phyloP scores from a whole-genome alignment of 805 yeast genomes.

The Candida boleticola region DNA sequence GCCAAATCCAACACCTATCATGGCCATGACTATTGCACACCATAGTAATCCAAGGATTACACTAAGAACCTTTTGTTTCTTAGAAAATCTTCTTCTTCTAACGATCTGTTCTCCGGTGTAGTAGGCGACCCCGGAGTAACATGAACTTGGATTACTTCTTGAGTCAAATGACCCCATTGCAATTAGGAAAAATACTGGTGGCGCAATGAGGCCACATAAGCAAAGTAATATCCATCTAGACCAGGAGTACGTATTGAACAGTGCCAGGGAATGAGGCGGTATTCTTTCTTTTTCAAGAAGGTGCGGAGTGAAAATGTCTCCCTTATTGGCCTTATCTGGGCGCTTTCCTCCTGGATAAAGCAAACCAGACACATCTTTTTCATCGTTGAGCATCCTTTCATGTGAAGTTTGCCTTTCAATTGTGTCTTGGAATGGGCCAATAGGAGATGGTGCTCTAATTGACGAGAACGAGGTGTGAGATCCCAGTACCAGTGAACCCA shows the following conservation, averaged over 20 bases:
- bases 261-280: background rate
- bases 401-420: constrained; percentile 13
- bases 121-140: constrained; percentile 16
- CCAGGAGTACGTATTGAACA: constrained; percentile 7
- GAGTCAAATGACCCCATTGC: constrained; percentile 36
- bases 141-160: constrained; percentile 16
- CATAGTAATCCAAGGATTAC: constrained; percentile 31
- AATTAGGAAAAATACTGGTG: constrained; percentile 38
- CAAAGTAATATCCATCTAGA: constrained; percentile 23
- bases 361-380: background rate
- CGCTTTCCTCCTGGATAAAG: background rate
- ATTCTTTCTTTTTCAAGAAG: background rate
- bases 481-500: background rate
- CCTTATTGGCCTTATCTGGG: background rate
- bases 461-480: constrained; percentile 3
- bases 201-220: constrained; percentile 31
- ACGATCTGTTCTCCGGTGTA: background rate
- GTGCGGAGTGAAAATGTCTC: constrained; percentile 7
- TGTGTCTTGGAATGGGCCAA: constrained; percentile 11
- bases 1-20: constrained; percentile 41
- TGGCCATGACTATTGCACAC: constrained; percentile 30
- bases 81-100: constrained; percentile 14
- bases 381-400: constrained; percentile 15
- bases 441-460: constrained; percentile 2
- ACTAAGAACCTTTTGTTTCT: constrained; percentile 30